Percentiles rank a stretch among this genome's conserved stretches.
These are phyloP conservation scores for Cercospora nicotianae DNA, from an alignment of 2,329 filamentous ascomycete species.

Conservation along the genomic window DNA sequence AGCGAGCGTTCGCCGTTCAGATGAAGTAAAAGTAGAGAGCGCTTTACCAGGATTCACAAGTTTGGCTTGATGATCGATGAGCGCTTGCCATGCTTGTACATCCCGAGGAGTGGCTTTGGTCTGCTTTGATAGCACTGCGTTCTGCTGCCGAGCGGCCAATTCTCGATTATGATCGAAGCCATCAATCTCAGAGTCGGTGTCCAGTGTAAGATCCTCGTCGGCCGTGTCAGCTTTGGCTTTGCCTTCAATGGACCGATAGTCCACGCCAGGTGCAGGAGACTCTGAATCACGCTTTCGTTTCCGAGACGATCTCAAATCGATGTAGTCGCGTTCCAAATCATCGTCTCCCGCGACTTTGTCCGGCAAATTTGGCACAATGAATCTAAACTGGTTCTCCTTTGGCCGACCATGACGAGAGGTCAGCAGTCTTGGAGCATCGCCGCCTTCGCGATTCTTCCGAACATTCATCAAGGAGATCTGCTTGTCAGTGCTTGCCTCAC, in stretches of 20 bases:
- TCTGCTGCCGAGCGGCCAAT: constrained; percentile 49
- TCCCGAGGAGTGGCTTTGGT: constrained; percentile 68
- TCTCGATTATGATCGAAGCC: constrained; percentile 22
- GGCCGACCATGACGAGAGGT: constrained; percentile 20
- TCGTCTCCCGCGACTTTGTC: not conserved
- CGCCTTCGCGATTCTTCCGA: not conserved
- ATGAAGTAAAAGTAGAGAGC: constrained; percentile 52
- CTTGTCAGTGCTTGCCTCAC: constrained; percentile 57
- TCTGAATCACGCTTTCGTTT: constrained; percentile 26
- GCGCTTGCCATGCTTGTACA: constrained; percentile 69
- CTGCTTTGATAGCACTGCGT: constrained; percentile 61
- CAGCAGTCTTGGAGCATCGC: constrained; percentile 15
- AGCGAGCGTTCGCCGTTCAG: constrained; percentile 68
- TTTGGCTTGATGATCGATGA: constrained; percentile 75
- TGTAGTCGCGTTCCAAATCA: constrained; percentile 20
- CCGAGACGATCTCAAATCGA: constrained; percentile 20
- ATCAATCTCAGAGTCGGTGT: constrained; percentile 32
- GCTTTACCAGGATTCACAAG: constrained; percentile 57
- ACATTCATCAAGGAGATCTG: constrained; percentile 13
- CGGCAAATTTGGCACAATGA: constrained; percentile 6
- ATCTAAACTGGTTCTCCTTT: constrained; percentile 11
- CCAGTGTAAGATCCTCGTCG: constrained; percentile 43
- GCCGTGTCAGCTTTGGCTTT: constrained; percentile 31
- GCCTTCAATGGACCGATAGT: constrained; percentile 44
- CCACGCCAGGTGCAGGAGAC: constrained; percentile 27